Base-by-base conservation (phyloP, 306 rosid genomes). In the Lotus japonicus region DNA sequence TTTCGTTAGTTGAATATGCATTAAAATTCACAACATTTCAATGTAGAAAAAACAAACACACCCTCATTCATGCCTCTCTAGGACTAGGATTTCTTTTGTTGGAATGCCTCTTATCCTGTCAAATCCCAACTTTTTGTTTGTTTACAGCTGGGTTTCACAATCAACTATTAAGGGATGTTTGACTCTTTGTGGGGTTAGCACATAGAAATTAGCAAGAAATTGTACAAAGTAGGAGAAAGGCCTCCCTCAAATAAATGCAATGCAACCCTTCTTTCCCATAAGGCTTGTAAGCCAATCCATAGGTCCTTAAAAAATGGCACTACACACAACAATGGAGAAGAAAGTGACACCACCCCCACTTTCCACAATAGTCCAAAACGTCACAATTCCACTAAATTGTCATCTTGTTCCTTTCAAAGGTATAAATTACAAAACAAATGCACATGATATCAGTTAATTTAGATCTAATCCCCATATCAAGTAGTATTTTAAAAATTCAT, bases 281-380 rank as follows among this genome's bases (percentile, higher is more conserved):
- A 11, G n/a, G 0, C 36, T 5, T 5, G 56, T 72, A 61, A 81
- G 70, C 87, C 84, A 77, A 83, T 64, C 11, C 58, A 77, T 56
- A 68, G 77, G 88, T 66, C 92, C 88, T 69, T 52, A n/a, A n/a
- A n/a, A 71, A 60, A 77, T 73, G 33, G 33, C 10, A 33, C 57
- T n/a, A 33, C 57, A 42, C 21, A 69, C 28, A 14, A 18, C 17
- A 55, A 62, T 63, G 46, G 36, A 59, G 62, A 60, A 55, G 86
- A 83, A 77, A 83, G 71, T 79, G 80, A 68, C 87, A 53, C 33
- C 41, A 76, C 79, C 68, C 44, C 67, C 45, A 83, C 63, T 66
- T 17, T 66, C 50, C 72, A 36, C 69, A 71, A 73, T 60, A 26
- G 58, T 23, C 65, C 54, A 33, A 48, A 5, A 65, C 57, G 64